These are phyloP conservation scores for Larix kaempferi DNA, from an alignment of 75 land plant genomes.

Conservation along the genomic window DNA sequence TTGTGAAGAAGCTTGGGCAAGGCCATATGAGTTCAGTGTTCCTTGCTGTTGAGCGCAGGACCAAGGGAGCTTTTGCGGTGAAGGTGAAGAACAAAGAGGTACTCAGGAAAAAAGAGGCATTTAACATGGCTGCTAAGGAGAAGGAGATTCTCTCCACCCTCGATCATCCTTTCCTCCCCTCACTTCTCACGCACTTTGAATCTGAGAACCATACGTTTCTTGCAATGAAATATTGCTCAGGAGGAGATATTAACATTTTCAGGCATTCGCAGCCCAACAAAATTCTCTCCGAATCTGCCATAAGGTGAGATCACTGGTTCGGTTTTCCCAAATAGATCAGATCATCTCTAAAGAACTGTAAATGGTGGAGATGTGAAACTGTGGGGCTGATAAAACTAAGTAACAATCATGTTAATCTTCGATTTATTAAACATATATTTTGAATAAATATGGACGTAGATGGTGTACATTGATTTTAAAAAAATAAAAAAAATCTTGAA, in stretches of 20 bases:
- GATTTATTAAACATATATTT: no score
- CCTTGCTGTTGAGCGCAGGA: constrained; percentile 14
- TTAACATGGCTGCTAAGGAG: background rate
- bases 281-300: background rate
- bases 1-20: constrained; percentile 22
- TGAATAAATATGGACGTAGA: no score
- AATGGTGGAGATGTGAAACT: no score
- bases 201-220: constrained; percentile 14
- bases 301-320: background rate
- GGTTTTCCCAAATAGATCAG: background rate
- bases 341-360: background rate
- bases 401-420: no score
- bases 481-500: no score
- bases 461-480: no score
- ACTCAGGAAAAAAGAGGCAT: background rate
- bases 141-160: constrained; percentile 9
- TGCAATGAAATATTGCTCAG: constrained; percentile 24
- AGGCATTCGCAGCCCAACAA: constrained; percentile 17
- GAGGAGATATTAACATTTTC: constrained; percentile 21
- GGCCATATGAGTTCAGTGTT: constrained; percentile 30
- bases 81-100: constrained; percentile 25
- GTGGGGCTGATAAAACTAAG: no score
- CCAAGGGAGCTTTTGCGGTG: constrained; percentile 7
- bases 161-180: constrained; percentile 27
- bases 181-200: constrained; percentile 20